Conservation (phyloP, 805 yeast species). For the Lachancea waltii region DNA sequence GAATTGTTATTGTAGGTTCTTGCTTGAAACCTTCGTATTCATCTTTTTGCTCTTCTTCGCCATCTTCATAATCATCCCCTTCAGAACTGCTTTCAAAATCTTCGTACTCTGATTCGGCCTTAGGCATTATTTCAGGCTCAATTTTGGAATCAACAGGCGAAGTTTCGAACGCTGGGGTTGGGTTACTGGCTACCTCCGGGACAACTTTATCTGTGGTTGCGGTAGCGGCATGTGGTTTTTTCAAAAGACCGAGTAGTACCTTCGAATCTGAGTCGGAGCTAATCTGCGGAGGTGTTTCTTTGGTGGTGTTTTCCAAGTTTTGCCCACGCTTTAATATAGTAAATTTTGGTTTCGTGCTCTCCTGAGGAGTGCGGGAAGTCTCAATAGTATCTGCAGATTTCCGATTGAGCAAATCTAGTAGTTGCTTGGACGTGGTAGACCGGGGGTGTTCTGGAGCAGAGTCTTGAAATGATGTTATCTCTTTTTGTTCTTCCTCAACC, state of each 20-base stretch:
- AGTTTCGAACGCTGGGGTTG: too few relatives aligned
- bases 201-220: not conserved
- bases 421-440: constrained; percentile 12
- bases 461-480: not conserved
- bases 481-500: constrained; percentile 11
- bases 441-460: constrained; percentile 5
- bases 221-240: constrained; percentile 8
- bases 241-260: constrained; percentile 16
- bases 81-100: constrained; percentile 28
- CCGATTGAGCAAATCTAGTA: constrained; percentile 6
- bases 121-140: too few relatives aligned
- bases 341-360: constrained; percentile 8
- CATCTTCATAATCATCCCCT: constrained; percentile 13
- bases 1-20: too few relatives aligned
- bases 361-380: not conserved
- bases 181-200: not conserved
- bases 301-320: too few relatives aligned
- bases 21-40: too few relatives aligned
- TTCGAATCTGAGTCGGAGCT: constrained; percentile 11
- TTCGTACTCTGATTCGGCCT: constrained; percentile 15
- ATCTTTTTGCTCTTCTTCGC: constrained; percentile 20
- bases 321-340: constrained; percentile 8
- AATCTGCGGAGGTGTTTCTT: not conserved
- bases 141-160: too few relatives aligned
- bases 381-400: not conserved